Percentiles rank a stretch among this genome's conserved stretches.
Evolutionary conservation across 2,329 filamentous ascomycete genomes (phyloP).

Genomic region (Penicillium sp.): DNA sequence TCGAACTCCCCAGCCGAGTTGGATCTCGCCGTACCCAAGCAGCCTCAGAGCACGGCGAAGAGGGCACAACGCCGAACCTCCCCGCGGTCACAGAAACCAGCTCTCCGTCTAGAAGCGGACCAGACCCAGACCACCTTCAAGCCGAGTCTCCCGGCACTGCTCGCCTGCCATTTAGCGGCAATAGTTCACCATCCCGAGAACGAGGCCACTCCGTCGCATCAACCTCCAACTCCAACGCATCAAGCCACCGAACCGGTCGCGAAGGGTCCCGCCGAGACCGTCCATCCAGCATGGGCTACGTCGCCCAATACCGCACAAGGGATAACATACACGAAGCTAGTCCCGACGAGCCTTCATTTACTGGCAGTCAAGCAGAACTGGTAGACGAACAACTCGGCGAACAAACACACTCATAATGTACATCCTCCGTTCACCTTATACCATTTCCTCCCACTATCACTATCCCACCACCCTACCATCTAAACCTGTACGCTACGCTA

Average conservation of each 20-base stretch:
- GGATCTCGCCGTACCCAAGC: constrained; percentile 62
- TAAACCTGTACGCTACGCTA: too few species aligned
- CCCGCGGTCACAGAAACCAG: constrained; percentile 26
- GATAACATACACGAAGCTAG: constrained; percentile 53
- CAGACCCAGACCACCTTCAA: constrained; percentile 26
- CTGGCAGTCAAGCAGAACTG: constrained; percentile 50
- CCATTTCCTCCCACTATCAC: background rate
- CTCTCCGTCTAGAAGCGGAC: constrained; percentile 16
- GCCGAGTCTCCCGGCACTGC: constrained; percentile 34
- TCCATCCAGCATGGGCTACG: constrained; percentile 56
- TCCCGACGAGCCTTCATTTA: constrained; percentile 41
- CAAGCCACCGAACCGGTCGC: constrained; percentile 36
- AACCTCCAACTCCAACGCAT: constrained; percentile 40
- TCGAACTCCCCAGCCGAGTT: constrained; percentile 67
- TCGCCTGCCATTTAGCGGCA: constrained; percentile 49
- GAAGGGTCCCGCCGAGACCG: constrained; percentile 38
- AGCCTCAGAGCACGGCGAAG: constrained; percentile 29
- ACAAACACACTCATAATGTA: constrained; percentile 13
- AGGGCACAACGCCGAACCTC: constrained; percentile 16
- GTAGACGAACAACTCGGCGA: constrained; percentile 39
- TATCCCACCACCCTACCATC: background rate
- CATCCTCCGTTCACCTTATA: constrained; percentile 1
- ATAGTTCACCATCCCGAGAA: constrained; percentile 41
- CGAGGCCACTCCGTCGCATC: constrained; percentile 44
- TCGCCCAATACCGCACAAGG: constrained; percentile 52